Percentiles rank a stretch among this genome's conserved stretches.
These are phyloP conservation scores for Papiliotrema flavescens DNA, from an alignment of 1,284 basidiomycete genomes.

Conservation along the genomic window DNA sequence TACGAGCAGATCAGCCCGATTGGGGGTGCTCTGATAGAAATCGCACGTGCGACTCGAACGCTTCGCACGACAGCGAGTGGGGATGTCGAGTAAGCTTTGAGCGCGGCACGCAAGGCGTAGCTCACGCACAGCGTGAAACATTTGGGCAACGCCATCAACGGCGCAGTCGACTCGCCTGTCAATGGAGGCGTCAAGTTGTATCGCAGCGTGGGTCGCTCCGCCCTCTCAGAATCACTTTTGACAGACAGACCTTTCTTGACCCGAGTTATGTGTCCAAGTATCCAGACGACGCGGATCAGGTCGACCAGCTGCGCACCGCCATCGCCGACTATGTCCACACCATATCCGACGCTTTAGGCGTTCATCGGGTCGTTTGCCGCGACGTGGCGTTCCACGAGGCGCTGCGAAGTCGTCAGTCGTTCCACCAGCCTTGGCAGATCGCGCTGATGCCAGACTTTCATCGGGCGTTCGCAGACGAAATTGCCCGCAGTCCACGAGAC, in stretches of 20 bases:
- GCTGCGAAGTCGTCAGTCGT: conserved; percentile 60
- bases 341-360: conserved; percentile 74
- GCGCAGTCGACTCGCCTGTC: conserved; percentile 76
- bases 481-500: conserved; percentile 44
- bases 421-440: neutral
- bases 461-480: conserved; percentile 86
- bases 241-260: conserved; percentile 60
- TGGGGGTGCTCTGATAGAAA: conserved; percentile 75
- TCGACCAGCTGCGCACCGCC: conserved; percentile 66
- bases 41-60: conserved; percentile 52
- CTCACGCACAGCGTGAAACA: conserved; percentile 54
- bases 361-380: conserved; percentile 80
- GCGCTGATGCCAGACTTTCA: conserved; percentile 59
- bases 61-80: conserved; percentile 22
- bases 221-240: neutral
- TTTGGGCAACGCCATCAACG: conserved; percentile 82
- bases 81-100: conserved; percentile 25
- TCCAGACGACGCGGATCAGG: conserved; percentile 65
- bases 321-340: conserved; percentile 82
- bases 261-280: conserved; percentile 65
- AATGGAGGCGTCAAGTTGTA: conserved; percentile 75
- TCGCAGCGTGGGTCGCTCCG: conserved; percentile 52
- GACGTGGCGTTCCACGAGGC: conserved; percentile 90
- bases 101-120: neutral
- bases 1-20: conserved; percentile 81